Evolutionary conservation across 179 eudicot genomes (phyloP).

Genomic region (Beta corolliflora): DNA sequence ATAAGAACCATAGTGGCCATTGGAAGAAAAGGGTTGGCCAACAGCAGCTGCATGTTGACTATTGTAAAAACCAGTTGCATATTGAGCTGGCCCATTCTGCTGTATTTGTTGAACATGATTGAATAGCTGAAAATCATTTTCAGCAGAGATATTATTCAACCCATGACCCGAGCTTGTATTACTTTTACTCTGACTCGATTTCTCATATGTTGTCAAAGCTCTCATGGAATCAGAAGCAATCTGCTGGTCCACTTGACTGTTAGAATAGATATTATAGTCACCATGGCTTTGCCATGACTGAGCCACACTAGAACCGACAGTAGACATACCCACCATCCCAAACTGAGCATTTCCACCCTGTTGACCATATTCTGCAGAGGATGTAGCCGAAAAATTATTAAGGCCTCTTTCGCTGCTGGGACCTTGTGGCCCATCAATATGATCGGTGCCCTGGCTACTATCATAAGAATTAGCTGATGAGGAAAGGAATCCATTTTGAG

Average conservation of each 20-base stretch:
- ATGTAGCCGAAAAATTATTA: constrained; percentile 40
- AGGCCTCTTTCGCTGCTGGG: constrained; percentile 31
- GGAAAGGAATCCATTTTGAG: constrained; percentile 45
- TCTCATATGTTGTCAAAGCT: constrained; percentile 37
- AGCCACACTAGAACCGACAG: constrained; percentile 30
- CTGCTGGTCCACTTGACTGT: constrained; percentile 43
- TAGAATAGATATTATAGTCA: constrained; percentile 29
- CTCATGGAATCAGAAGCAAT: constrained; percentile 35
- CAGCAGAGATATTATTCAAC: constrained; percentile 38
- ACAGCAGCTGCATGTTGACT: constrained; percentile 39
- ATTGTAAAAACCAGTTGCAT: constrained; percentile 39
- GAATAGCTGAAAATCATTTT: constrained; percentile 40
- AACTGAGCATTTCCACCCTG: constrained; percentile 43
- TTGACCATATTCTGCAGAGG: constrained; percentile 43
- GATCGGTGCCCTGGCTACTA: constrained; percentile 31
- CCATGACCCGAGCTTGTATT: constrained; percentile 31
- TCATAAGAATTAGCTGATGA: constrained; percentile 31
- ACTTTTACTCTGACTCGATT: constrained; percentile 38
- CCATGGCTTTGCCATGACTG: constrained; percentile 34
- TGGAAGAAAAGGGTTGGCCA: constrained; percentile 51
- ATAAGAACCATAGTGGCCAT: constrained; percentile 43
- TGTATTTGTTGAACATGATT: constrained; percentile 33
- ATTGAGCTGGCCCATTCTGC: constrained; percentile 43
- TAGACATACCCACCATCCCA: constrained; percentile 34
- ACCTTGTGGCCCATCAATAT: constrained; percentile 29